Percentiles rank a stretch among this genome's conserved stretches.
phyloP scores from a whole-genome alignment of 257 asterid genomes.

The Nicotiana noctiflora region DNA sequence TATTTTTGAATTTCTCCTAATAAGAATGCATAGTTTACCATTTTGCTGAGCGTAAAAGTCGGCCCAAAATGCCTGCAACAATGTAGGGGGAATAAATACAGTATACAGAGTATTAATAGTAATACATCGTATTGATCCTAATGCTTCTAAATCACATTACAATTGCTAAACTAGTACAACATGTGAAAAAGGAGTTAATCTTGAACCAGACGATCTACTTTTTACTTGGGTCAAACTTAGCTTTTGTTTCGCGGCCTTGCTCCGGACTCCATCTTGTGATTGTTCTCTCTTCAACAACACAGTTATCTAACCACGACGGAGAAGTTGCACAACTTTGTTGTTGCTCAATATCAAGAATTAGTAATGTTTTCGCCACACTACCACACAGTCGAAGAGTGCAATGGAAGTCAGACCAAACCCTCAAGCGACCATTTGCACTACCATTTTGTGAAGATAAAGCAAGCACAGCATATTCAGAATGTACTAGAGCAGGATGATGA shows the following conservation, averaged over 20 bases:
- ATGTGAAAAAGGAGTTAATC: neutral
- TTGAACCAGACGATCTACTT: neutral
- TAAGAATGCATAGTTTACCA: neutral
- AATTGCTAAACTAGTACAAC: neutral
- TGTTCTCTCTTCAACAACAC: constrained; percentile 49
- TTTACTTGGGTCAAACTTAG: neutral
- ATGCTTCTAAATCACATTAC: neutral
- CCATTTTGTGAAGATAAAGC: constrained; percentile 29
- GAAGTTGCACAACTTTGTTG: constrained; percentile 4
- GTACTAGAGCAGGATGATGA: constrained; percentile 80
- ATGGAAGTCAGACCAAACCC: constrained; percentile 79
- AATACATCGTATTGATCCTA: neutral
- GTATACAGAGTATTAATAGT: neutral
- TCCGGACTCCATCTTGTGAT: constrained; percentile 68
- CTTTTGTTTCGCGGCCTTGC: constrained; percentile 37
- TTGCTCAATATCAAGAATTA: constrained; percentile 36
- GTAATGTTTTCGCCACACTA: constrained; percentile 73
- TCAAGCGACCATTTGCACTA: constrained; percentile 36
- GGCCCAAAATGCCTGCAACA: neutral
- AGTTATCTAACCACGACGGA: constrained; percentile 32
- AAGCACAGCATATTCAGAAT: constrained; percentile 77
- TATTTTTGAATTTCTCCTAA: too few species aligned
- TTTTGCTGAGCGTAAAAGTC: neutral
- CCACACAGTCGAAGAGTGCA: constrained; percentile 81
- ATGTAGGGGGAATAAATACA: neutral